Conservation (phyloP, 164 flowering plant genomes). For the Taxillus chinensis region DNA sequence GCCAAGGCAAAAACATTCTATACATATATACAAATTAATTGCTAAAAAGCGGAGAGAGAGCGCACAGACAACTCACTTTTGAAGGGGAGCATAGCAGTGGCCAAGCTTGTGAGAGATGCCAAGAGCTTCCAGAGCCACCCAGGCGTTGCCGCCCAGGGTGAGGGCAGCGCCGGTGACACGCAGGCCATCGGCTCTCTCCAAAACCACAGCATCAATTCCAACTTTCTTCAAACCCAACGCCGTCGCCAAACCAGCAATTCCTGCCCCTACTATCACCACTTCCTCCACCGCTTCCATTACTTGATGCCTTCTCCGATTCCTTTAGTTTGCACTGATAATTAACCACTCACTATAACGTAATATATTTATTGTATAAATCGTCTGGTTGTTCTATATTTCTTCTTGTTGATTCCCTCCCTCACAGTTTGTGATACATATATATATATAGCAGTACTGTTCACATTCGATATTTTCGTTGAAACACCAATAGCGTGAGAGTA, state of each 20-base stretch:
- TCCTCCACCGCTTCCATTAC: constrained; percentile 9
- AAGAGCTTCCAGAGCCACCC: constrained; percentile 26
- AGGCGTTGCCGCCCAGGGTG: constrained; percentile 18
- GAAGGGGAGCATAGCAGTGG: constrained; percentile 12
- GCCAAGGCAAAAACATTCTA: not conserved
- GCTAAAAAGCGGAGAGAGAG: not conserved
- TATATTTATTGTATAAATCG: too few relatives aligned
- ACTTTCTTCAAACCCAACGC: constrained; percentile 18
- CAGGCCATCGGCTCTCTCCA: constrained; percentile 19
- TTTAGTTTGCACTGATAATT: too few relatives aligned
- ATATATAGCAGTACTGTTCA: too few relatives aligned
- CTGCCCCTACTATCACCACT: constrained; percentile 22
- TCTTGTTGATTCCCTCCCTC: too few relatives aligned
- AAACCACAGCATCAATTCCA: constrained; percentile 16
- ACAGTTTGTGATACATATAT: too few relatives aligned
- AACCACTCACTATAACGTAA: too few relatives aligned
- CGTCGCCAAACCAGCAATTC: constrained; percentile 22
- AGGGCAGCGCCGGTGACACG: constrained; percentile 20
- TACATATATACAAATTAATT: not conserved
- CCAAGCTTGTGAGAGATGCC: constrained; percentile 33
- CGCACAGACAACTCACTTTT: constrained; percentile 11
- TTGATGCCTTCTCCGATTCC: not conserved
- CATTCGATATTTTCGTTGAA: too few relatives aligned
- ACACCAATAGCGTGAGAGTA: too few relatives aligned
- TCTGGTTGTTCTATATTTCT: too few relatives aligned